phyloP scores from a whole-genome alignment of 768 basidiomycete genomes.

The Boletus barrowsii region DNA sequence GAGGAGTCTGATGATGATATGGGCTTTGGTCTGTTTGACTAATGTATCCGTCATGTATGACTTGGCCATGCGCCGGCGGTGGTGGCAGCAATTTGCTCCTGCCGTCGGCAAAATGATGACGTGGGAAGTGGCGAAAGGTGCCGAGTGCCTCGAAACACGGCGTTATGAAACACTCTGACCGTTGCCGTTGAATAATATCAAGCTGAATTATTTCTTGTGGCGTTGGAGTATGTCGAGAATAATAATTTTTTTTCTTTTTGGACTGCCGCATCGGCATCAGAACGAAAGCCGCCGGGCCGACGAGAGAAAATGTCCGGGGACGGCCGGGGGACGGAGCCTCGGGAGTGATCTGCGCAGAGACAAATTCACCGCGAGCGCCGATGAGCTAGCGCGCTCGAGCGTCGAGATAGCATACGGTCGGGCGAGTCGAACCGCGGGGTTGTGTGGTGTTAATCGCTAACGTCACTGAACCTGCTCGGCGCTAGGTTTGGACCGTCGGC shows the following conservation, averaged over 20 bases:
- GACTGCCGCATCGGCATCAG: constrained; percentile 26
- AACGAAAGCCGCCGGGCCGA: constrained; percentile 36
- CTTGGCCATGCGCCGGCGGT: constrained; percentile 18
- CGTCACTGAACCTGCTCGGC: constrained; percentile 20
- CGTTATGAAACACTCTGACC: background rate
- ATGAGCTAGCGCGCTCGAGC: constrained; percentile 3
- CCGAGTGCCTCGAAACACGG: constrained; percentile 13
- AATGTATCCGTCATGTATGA: constrained; percentile 4
- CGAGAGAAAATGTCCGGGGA: constrained; percentile 22
- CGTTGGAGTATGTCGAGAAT: background rate
- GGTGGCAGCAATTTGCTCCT: constrained; percentile 7
- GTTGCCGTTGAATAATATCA: no score
- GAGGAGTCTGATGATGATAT: constrained; percentile 98
- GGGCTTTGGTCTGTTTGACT: constrained; percentile 99
- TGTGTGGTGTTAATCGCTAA: constrained; percentile 1
- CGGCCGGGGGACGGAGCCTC: constrained; percentile 18
- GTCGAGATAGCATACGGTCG: constrained; percentile 3
- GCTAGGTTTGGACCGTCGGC: constrained; percentile 28
- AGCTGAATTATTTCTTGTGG: no score
- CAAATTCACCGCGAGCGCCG: constrained; percentile 3
- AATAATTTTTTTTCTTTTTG: constrained; percentile 7
- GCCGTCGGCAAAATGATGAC: constrained; percentile 27
- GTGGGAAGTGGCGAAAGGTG: constrained; percentile 7
- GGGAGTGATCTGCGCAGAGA: constrained; percentile 26
- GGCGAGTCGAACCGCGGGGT: background rate